These are phyloP conservation scores for Saccharomycodes ludwigii DNA, from an alignment of 805 yeast genomes.

Conservation along the genomic window DNA sequence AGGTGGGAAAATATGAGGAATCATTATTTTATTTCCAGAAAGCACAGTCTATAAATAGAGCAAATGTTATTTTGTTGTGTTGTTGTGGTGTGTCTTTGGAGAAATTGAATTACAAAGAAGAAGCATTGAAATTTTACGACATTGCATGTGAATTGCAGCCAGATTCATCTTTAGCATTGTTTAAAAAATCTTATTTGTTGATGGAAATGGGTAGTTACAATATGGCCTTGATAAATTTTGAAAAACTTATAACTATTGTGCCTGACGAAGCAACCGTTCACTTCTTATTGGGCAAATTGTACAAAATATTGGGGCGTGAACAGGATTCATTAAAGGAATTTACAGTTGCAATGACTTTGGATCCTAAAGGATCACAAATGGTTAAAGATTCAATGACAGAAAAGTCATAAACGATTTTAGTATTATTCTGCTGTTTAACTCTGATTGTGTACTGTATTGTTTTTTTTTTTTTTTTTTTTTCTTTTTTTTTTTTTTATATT, in stretches of 20 bases:
- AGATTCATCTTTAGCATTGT: constrained; percentile 69
- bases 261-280: constrained; percentile 96
- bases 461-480: neutral
- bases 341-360: constrained; percentile 80
- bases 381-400: constrained; percentile 74
- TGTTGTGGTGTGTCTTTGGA: constrained; percentile 92
- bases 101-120: constrained; percentile 49
- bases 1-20: constrained; percentile 68
- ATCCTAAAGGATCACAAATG: constrained; percentile 83
- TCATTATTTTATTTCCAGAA: constrained; percentile 82
- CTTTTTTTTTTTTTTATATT: neutral
- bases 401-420: constrained; percentile 19
- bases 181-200: constrained; percentile 76
- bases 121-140: constrained; percentile 73
- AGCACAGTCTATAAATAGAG: constrained; percentile 82
- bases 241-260: constrained; percentile 57
- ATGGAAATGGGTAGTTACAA: constrained; percentile 59
- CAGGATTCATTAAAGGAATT: constrained; percentile 73
- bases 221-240: constrained; percentile 65
- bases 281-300: constrained; percentile 75
- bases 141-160: constrained; percentile 80
- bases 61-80: constrained; percentile 77
- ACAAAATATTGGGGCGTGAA: constrained; percentile 61
- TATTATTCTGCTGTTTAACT: constrained; percentile 4
- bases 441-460: neutral